phyloP scores from a whole-genome alignment of 495 filamentous ascomycete species.

The Oidiodendron maius region DNA sequence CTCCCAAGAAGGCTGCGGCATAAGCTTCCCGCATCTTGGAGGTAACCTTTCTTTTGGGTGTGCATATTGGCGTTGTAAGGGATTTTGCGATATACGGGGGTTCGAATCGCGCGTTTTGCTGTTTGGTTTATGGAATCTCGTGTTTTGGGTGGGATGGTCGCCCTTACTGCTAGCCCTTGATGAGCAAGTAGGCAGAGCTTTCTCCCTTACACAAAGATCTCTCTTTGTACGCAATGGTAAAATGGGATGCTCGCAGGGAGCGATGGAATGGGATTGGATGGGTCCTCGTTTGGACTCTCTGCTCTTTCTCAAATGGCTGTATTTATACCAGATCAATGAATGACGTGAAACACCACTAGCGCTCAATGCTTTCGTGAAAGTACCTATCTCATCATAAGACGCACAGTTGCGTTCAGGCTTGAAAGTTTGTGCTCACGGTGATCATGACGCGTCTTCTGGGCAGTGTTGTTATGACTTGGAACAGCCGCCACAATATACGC shows the following conservation, averaged over 20 bases:
- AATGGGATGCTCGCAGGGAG: not conserved
- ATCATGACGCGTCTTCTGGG: slow-evolving; percentile 1
- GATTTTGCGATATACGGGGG: slow-evolving; percentile 1
- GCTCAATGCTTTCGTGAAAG: not conserved
- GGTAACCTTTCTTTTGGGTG: slow-evolving; percentile 2
- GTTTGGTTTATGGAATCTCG: not conserved
- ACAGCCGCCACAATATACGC: not conserved
- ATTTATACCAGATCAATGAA: slow-evolving; percentile 12
- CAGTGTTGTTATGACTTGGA: slow-evolving; percentile 2
- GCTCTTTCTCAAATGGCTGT: slow-evolving; percentile 5
- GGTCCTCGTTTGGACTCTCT: not conserved
- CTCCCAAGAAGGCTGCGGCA: slow-evolving; percentile 43
- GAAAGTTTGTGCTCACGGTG: too few relatives aligned
- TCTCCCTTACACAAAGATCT: not conserved
- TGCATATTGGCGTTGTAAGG: slow-evolving; percentile 11
- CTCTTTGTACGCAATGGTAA: not conserved
- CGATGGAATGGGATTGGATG: not conserved
- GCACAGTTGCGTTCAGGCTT: too few relatives aligned
- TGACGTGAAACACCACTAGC: not conserved
- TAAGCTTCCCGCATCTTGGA: not conserved
- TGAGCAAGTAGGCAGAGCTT: slow-evolving; percentile 3
- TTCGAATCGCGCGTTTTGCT: slow-evolving; percentile 1
- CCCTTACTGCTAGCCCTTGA: slow-evolving; percentile 2
- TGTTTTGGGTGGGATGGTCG: slow-evolving; percentile 3
- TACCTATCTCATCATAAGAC: too few relatives aligned